phyloP scores from a whole-genome alignment of 225 moss, liverwort and hornwort species.

The Marchantia polymorpha region DNA sequence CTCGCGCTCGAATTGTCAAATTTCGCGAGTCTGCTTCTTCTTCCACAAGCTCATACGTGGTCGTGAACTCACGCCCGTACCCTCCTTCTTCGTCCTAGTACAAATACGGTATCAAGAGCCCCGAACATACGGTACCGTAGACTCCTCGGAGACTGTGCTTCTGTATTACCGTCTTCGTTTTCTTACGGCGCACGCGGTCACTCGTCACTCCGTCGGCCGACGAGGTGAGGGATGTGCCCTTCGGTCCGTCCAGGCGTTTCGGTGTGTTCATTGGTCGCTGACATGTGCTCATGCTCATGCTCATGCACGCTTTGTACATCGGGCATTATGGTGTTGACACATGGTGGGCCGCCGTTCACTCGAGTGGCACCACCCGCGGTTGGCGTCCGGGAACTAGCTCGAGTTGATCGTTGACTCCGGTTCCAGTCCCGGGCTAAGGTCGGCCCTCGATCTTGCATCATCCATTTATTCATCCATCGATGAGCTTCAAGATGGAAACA shows the following conservation, averaged over 20 bases:
- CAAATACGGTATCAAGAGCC: too few relatives aligned
- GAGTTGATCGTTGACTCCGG: too few relatives aligned
- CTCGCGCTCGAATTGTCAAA: not conserved
- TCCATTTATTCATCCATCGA: too few relatives aligned
- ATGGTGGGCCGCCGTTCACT: not conserved
- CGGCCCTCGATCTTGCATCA: too few relatives aligned
- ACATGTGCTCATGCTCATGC: not conserved
- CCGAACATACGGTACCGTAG: too few relatives aligned
- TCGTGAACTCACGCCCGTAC: not conserved
- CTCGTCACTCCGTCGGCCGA: not conserved
- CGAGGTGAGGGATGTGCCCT: not conserved
- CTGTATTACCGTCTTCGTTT: not conserved
- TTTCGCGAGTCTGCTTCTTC: not conserved
- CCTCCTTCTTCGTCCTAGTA: not conserved
- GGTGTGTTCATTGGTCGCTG: not conserved
- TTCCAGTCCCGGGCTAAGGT: too few relatives aligned
- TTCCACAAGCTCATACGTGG: slow-evolving; percentile 1
- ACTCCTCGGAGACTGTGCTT: too few relatives aligned
- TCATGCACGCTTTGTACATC: too few relatives aligned
- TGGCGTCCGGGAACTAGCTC: too few relatives aligned
- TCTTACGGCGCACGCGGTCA: not conserved
- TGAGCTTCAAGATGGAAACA: too few relatives aligned
- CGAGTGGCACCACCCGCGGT: not conserved
- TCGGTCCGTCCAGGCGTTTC: not conserved
- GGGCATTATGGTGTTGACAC: not conserved